Evolutionary conservation across 2,329 filamentous ascomycete species (phyloP).

Genomic region (Penicillium freii): DNA sequence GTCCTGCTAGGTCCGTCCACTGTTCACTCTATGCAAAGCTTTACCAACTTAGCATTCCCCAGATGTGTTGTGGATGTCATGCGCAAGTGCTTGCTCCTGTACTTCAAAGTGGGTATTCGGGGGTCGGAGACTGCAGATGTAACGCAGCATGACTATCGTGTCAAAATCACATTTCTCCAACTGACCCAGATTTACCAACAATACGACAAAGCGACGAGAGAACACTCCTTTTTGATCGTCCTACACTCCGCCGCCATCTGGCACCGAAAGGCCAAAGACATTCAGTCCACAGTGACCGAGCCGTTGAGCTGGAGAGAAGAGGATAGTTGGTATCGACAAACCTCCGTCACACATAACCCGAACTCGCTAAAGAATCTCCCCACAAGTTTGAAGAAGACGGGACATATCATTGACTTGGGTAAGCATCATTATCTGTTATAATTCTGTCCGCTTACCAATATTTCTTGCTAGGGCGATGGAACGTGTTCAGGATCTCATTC

Average conservation of each 20-base stretch:
- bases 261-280: slow-evolving; percentile 40
- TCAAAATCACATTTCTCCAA: slow-evolving; percentile 48
- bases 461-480: slow-evolving; percentile 57
- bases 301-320: slow-evolving; percentile 54
- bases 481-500: slow-evolving; percentile 56
- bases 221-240: slow-evolving; percentile 37
- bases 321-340: slow-evolving; percentile 63
- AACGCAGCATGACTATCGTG: slow-evolving; percentile 35
- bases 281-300: slow-evolving; percentile 43
- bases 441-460: slow-evolving; percentile 6
- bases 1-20: slow-evolving; percentile 52
- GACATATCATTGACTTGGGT: slow-evolving; percentile 60
- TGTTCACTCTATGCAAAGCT: slow-evolving; percentile 60
- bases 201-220: slow-evolving; percentile 15
- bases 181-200: slow-evolving; percentile 41
- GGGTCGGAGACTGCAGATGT: neutral
- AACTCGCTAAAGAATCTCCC: slow-evolving; percentile 35
- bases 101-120: slow-evolving; percentile 41
- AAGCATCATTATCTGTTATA: slow-evolving; percentile 18
- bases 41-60: slow-evolving; percentile 29
- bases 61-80: slow-evolving; percentile 44
- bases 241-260: slow-evolving; percentile 48
- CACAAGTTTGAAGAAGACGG: slow-evolving; percentile 49
- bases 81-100: slow-evolving; percentile 46
- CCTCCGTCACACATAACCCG: slow-evolving; percentile 56